Evolutionary conservation across 495 filamentous ascomycete genomes (phyloP).

Genomic region (Aspergillus carlsbadensis): DNA sequence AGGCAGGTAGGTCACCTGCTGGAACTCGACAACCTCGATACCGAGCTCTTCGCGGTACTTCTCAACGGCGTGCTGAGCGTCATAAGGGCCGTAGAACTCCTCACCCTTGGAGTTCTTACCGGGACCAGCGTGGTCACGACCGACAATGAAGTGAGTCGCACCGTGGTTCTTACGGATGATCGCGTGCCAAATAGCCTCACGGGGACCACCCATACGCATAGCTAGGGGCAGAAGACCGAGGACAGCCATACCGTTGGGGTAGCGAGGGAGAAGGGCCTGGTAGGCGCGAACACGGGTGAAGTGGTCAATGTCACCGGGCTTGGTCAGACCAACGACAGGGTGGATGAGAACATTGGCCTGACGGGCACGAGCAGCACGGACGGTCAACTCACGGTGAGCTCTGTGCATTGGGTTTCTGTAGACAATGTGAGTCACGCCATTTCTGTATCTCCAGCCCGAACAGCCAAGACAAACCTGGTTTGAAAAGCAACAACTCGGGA

Average conservation of each 20-base stretch:
- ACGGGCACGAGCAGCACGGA: conserved; percentile 89
- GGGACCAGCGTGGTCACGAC: conserved; percentile 94
- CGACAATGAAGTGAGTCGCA: conserved; percentile 98
- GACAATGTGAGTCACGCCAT: conserved; percentile 6
- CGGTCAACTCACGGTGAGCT: conserved; percentile 94
- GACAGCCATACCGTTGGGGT: conserved; percentile 98
- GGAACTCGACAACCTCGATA: conserved; percentile 98
- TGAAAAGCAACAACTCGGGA: conserved; percentile 96
- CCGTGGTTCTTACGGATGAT: conserved; percentile 99
- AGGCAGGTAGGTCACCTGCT: conserved; percentile 98
- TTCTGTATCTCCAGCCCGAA: not conserved
- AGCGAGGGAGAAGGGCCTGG: conserved; percentile 92
- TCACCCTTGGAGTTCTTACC: conserved; percentile 94
- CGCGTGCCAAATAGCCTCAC: conserved; percentile 99
- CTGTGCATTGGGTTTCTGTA: conserved; percentile 94
- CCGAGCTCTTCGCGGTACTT: conserved; percentile 95
- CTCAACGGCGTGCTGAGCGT: conserved; percentile 96
- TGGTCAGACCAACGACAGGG: conserved; percentile 96
- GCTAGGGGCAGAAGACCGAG: conserved; percentile 93
- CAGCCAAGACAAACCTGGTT: conserved; percentile 48
- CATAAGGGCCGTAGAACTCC: conserved; percentile 98
- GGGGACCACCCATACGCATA: conserved; percentile 98
- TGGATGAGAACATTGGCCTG: conserved; percentile 99
- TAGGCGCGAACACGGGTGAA: conserved; percentile 99
- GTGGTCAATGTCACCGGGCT: conserved; percentile 99